phyloP scores from a whole-genome alignment of 139 green algal genomes.

The Chlamydomonas incerta region DNA sequence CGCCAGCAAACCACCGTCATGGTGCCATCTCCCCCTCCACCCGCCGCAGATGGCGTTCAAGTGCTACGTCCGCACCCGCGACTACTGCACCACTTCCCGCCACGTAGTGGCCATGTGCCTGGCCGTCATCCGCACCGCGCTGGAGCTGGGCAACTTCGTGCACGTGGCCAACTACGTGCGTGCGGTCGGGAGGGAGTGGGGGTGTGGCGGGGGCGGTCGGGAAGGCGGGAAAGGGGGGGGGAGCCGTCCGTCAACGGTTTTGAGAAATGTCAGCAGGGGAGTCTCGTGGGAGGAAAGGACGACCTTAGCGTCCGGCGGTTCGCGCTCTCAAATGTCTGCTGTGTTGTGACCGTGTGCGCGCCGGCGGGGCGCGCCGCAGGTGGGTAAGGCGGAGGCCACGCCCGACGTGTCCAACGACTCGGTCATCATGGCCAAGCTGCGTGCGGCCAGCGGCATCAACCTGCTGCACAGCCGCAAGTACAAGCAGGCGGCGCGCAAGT shows the following conservation, averaged over 20 bases:
- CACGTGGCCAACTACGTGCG: constrained; percentile 91
- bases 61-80: constrained; percentile 88
- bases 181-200: constrained; percentile 75
- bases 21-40: background rate
- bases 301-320: too few species aligned
- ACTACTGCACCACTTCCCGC: constrained; percentile 93
- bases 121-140: constrained; percentile 76
- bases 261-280: too few species aligned
- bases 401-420: constrained; percentile 45
- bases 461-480: constrained; percentile 78
- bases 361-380: too few species aligned
- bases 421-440: constrained; percentile 70
- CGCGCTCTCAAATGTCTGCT: too few species aligned
- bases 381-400: constrained; percentile 27
- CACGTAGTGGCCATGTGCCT: constrained; percentile 94
- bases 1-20: too few species aligned
- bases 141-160: constrained; percentile 88
- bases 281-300: too few species aligned
- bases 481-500: constrained; percentile 80
- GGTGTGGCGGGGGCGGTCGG: too few species aligned
- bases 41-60: constrained; percentile 84
- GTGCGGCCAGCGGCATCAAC: constrained; percentile 70
- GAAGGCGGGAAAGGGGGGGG: too few species aligned
- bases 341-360: too few species aligned
- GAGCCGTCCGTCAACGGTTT: too few species aligned